Conservation (phyloP, 2,329 filamentous ascomycete species). For the Aspergillus sergii region DNA sequence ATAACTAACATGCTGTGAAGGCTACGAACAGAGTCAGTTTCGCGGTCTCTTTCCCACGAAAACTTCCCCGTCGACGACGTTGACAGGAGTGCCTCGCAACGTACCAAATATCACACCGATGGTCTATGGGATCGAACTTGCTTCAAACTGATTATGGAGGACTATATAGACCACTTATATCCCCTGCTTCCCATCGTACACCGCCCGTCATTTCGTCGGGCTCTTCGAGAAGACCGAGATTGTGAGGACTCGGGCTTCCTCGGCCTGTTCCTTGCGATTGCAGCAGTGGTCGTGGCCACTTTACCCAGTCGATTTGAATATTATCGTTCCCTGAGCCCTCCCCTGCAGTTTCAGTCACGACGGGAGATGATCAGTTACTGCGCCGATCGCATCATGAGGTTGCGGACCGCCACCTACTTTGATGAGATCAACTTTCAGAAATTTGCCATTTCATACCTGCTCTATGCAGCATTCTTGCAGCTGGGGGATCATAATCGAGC, state of each 20-base stretch:
- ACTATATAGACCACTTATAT: constrained; percentile 19
- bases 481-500: constrained; percentile 39
- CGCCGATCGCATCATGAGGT: constrained; percentile 10
- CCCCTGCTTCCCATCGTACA: constrained; percentile 20
- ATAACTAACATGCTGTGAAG: background rate
- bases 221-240: constrained; percentile 10
- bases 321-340: constrained; percentile 7
- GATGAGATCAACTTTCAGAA: constrained; percentile 35
- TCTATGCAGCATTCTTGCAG: constrained; percentile 37
- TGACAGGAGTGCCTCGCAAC: background rate
- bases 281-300: constrained; percentile 18
- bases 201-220: constrained; percentile 16
- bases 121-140: constrained; percentile 16
- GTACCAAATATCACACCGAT: constrained; percentile 9
- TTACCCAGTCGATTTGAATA: constrained; percentile 14
- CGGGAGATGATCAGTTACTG: constrained; percentile 18
- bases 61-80: background rate
- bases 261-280: constrained; percentile 12
- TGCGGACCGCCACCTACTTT: constrained; percentile 18
- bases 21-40: background rate
- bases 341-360: constrained; percentile 13
- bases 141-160: constrained; percentile 19
- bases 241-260: constrained; percentile 13
- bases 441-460: constrained; percentile 38
- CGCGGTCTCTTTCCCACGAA: background rate